These are phyloP conservation scores for Diaporthe humulicola DNA, from an alignment of 2,329 filamentous ascomycete genomes.

Conservation along the genomic window DNA sequence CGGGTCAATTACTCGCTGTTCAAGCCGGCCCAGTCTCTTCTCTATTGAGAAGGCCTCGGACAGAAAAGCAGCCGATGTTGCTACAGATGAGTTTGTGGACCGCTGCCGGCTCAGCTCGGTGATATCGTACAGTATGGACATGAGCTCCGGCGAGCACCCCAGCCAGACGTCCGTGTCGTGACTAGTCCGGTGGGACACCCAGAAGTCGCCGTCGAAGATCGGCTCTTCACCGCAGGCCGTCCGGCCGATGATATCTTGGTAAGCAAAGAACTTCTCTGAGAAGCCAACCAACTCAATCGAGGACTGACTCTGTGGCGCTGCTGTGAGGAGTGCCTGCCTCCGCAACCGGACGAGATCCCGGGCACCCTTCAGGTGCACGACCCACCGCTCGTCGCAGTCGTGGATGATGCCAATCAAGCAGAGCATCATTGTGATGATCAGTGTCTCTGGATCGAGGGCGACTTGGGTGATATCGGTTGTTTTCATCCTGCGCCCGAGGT, in stretches of 20 bases:
- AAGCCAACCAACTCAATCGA: conserved; percentile 48
- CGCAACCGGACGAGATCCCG: conserved; percentile 59
- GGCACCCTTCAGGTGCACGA: conserved; percentile 60
- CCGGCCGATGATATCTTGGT: conserved; percentile 64
- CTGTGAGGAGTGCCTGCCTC: conserved; percentile 40
- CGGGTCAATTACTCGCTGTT: conserved; percentile 36
- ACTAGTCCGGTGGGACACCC: conserved; percentile 45
- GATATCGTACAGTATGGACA: conserved; percentile 59
- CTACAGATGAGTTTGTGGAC: conserved; percentile 46
- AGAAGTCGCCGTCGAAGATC: conserved; percentile 61
- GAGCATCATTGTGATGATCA: conserved; percentile 60
- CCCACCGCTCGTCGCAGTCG: conserved; percentile 53
- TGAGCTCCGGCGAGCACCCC: conserved; percentile 61
- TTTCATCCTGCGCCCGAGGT: conserved; percentile 51
- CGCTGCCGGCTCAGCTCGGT: conserved; percentile 58
- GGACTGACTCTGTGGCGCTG: background rate
- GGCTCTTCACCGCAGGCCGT: conserved; percentile 63
- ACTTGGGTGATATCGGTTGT: conserved; percentile 42
- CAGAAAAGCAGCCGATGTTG: conserved; percentile 50
- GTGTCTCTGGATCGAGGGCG: conserved; percentile 48
- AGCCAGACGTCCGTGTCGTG: conserved; percentile 59
- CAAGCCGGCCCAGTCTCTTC: conserved; percentile 47
- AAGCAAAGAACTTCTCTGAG: conserved; percentile 63
- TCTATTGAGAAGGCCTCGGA: conserved; percentile 49
- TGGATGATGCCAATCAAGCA: conserved; percentile 60